A percentile compares a stretch with the other conserved stretches of the same genome.
Conservation (phyloP, 352 stramenopile genomes). For the Globisporangium lucens region DNA sequence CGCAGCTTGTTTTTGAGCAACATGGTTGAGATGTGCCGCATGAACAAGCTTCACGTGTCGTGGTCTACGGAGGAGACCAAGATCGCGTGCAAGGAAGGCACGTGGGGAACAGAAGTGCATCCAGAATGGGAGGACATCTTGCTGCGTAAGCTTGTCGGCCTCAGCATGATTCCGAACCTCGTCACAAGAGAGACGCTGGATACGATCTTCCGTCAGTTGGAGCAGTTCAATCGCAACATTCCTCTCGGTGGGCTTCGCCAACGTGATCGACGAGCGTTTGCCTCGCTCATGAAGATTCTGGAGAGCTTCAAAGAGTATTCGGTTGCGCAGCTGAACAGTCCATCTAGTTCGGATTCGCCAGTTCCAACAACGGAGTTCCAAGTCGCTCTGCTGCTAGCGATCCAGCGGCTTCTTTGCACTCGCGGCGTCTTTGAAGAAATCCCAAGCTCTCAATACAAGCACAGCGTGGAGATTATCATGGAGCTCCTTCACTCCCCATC, state of each 20-base stretch:
- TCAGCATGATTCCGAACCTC: conserved; percentile 80
- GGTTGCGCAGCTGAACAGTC: conserved; percentile 75
- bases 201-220: conserved; percentile 67
- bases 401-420: conserved; percentile 80
- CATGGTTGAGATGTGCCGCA: conserved; percentile 85
- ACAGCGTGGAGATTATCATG: conserved; percentile 84
- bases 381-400: conserved; percentile 70
- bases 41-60: conserved; percentile 86
- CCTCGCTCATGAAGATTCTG: conserved; percentile 78
- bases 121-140: conserved; percentile 84
- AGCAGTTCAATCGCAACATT: conserved; percentile 88
- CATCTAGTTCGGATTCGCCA: conserved; percentile 75
- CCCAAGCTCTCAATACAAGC: conserved; percentile 83
- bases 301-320: conserved; percentile 86
- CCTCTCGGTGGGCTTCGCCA: conserved; percentile 67
- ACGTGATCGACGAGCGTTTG: conserved; percentile 72
- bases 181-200: conserved; percentile 77
- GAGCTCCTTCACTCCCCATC: conserved; percentile 83
- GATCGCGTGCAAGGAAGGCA: conserved; percentile 85
- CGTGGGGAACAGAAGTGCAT: conserved; percentile 76
- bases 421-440: conserved; percentile 85
- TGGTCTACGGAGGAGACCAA: conserved; percentile 87
- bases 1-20: conserved; percentile 82
- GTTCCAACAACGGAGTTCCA: conserved; percentile 83
- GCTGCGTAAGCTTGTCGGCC: conserved; percentile 71